Evolutionary conservation across 768 basidiomycete genomes (phyloP).

Genomic region (Boletellus ananas): DNA sequence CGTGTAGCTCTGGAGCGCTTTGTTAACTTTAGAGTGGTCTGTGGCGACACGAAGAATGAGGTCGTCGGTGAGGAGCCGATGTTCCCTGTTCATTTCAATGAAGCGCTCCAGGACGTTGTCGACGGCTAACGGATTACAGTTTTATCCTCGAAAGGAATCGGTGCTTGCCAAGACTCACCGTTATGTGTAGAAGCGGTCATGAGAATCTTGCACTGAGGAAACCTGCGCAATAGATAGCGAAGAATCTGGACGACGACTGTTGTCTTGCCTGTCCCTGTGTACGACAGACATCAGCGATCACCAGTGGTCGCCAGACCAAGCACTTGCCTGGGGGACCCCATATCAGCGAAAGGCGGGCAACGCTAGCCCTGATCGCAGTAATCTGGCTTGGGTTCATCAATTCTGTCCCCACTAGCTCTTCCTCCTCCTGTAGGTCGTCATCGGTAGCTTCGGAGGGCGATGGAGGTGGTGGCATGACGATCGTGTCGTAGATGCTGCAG

Average conservation of each 20-base stretch:
- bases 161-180: slow-evolving; percentile 32
- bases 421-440: slow-evolving; percentile 7
- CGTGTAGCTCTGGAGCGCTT: slow-evolving; percentile 53
- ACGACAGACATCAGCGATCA: neutral
- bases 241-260: slow-evolving; percentile 66
- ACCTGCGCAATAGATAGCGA: slow-evolving; percentile 35
- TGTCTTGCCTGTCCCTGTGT: slow-evolving; percentile 64
- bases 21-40: slow-evolving; percentile 59
- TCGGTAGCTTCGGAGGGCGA: slow-evolving; percentile 18
- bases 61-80: slow-evolving; percentile 46
- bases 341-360: slow-evolving; percentile 49
- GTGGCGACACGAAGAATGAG: slow-evolving; percentile 67
- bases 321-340: slow-evolving; percentile 64
- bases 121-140: slow-evolving; percentile 46
- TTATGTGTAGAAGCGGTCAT: slow-evolving; percentile 75
- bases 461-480: slow-evolving; percentile 31
- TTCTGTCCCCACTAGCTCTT: slow-evolving; percentile 12
- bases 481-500: slow-evolving; percentile 48
- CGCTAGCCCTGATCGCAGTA: slow-evolving; percentile 44
- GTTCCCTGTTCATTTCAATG: slow-evolving; percentile 41
- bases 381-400: slow-evolving; percentile 54
- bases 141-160: neutral
- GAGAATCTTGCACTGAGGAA: slow-evolving; percentile 44
- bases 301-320: neutral
- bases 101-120: slow-evolving; percentile 70